Base-by-base conservation (phyloP, 2,329 filamentous ascomycete genomes). In the Pseudogymnoascus destructans region DNA sequence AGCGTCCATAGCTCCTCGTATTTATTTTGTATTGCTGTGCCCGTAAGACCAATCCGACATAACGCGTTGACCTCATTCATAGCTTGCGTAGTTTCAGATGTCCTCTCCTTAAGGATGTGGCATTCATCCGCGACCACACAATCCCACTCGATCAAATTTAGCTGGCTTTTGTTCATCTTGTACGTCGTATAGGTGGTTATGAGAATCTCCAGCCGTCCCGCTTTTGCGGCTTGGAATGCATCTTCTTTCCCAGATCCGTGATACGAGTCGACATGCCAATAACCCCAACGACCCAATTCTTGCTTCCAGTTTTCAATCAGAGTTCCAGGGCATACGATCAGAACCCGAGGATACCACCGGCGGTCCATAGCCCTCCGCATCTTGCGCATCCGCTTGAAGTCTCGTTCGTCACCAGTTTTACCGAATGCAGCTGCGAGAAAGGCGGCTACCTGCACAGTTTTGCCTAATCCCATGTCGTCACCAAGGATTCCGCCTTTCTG, bases 1-100 rank as follows among this genome's bases (percentile, higher is more conserved):
- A 98, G 76, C 0, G 90, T 95, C 92, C 92, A 98, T 0, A 98
- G 78, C 70, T 98, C 93, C 68, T 96, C 89, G 69, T 98, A 98
- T 64, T 89, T 93, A 71, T 98, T 98, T 69, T 98, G 93, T 46
- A 98, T 96, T 0, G 92, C 92, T 0, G 93, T 98, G 1, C 93
- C 93, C 0, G 91, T 97, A 7, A 98, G 76, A 0, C 93, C 93
- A 61, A 98, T 91, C 32, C 93, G 82, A 67, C 93, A 97, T 2
- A 97, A 79, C 0, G 91, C 84, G 65, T 98, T 98, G 64, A 97
- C 77, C 61, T 91, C 82, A 65, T 89, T 87, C 86, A 98, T 92
- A 0, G 90, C 85, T 66, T 87, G 82, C 0, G 92, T 93, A 6
- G 86, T 87, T 61, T 86, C 86, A 0, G 91, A 85, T 42, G 74